phyloP scores from a whole-genome alignment of 306 rosid species.

The Biancaea sappan region DNA sequence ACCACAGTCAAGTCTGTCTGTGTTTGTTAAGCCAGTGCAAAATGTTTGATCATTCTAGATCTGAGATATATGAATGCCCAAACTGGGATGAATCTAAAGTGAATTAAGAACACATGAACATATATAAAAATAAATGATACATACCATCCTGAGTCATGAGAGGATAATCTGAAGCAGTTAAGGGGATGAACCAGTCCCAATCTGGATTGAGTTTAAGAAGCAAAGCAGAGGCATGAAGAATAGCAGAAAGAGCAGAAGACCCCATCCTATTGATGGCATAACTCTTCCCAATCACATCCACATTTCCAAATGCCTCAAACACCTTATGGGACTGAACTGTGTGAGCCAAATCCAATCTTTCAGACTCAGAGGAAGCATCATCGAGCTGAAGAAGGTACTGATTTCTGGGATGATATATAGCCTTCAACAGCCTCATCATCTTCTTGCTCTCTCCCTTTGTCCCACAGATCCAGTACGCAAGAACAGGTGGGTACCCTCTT shows the following conservation, averaged over 20 bases:
- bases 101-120: background rate
- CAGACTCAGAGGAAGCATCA: constrained; percentile 49
- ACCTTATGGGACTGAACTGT: constrained; percentile 46
- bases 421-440: constrained; percentile 62
- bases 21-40: background rate
- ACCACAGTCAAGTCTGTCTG: too few relatives aligned
- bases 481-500: constrained; percentile 56
- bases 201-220: constrained; percentile 62
- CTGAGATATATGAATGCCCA: constrained; percentile 2
- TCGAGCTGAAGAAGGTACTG: constrained; percentile 74
- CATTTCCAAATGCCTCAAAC: constrained; percentile 59
- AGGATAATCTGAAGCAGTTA: constrained; percentile 76
- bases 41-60: background rate
- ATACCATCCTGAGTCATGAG: constrained; percentile 76
- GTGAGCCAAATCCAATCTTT: constrained; percentile 52
- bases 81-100: background rate
- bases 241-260: constrained; percentile 66
- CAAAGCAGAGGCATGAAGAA: constrained; percentile 72
- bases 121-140: background rate
- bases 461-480: constrained; percentile 74
- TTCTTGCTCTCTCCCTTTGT: constrained; percentile 51
- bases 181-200: constrained; percentile 79
- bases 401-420: constrained; percentile 75
- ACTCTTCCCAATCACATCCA: constrained; percentile 65
- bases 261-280: constrained; percentile 64